These are phyloP conservation scores for Pestalotiopsis sp. DNA, from an alignment of 2,329 filamentous ascomycete genomes.

Conservation along the genomic window DNA sequence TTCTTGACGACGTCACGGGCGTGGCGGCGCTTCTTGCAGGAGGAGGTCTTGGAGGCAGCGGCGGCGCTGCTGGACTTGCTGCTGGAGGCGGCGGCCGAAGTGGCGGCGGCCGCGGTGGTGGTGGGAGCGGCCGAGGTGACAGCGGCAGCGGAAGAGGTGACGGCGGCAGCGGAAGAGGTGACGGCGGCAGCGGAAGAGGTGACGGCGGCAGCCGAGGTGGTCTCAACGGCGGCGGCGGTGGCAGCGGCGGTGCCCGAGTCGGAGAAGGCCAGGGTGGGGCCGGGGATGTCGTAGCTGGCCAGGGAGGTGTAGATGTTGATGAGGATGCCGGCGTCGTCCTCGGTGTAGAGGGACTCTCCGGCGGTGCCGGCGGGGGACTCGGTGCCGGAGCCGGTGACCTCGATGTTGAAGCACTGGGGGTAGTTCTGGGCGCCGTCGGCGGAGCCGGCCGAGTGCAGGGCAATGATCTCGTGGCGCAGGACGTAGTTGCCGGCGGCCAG, in stretches of 20 bases:
- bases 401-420: conserved; percentile 56
- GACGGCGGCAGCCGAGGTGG: conserved; percentile 10
- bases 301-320: conserved; percentile 51
- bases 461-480: conserved; percentile 49
- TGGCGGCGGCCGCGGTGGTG: conserved; percentile 11
- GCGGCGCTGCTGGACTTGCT: conserved; percentile 13
- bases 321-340: conserved; percentile 51
- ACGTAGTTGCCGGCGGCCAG: conserved; percentile 48
- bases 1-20: conserved; percentile 15
- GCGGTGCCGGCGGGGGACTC: conserved; percentile 44
- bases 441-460: conserved; percentile 40
- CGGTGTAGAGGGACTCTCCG: conserved; percentile 33
- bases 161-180: conserved; percentile 4
- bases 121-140: neutral
- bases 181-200: neutral
- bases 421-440: conserved; percentile 45
- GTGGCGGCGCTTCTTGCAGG: conserved; percentile 16
- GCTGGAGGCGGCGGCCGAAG: conserved; percentile 11
- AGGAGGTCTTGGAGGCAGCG: conserved; percentile 9
- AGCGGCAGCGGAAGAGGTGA: conserved; percentile 10
- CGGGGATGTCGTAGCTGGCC: conserved; percentile 23
- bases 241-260: conserved; percentile 11
- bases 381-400: conserved; percentile 51
- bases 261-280: conserved; percentile 18
- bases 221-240: neutral